Evolutionary conservation across 31 red algal genomes (phyloP), one percentile per base, ranked within the genome.

Genomic region (Asparagopsis taxiformis): DNA sequence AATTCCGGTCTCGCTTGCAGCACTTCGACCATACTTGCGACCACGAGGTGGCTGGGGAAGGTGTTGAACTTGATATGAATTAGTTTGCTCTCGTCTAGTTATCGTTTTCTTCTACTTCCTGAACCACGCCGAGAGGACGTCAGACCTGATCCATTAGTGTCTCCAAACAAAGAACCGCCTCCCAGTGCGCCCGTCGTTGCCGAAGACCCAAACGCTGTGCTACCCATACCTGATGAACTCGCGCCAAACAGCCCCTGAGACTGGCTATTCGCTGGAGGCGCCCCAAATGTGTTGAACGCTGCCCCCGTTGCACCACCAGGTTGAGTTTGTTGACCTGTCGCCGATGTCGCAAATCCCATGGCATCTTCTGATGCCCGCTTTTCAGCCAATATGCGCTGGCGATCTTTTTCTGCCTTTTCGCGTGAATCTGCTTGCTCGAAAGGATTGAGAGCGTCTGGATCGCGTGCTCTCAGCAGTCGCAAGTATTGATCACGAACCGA

Each of bases 1-100:
- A 22, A 5, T 98, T 15, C 82, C 80, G 25, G 86, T 98, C 38
- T 85, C 90, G 5, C 72, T 98, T 0, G 77, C 93, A 51, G 68
- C 62, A 21, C 50, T 97, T 16, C 70, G 71, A 49, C 93, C 92
- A 15, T 67, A 68, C 38, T 31, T 93, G 49, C 65, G 50, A 46
- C 4, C 32, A 1, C 35, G 9, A 11, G 52, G 55, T 32, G 21
- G 38, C 25, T 49, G 30, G 0, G 55, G 57, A 62, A 22, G 55
- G 25, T 20, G 41, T 20, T 31, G 3, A 44, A 28, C 31, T 1
- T 41, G 20, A 53, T 39, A 37, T 6, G 6, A 23, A 65, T 8
- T 26, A 65, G 8, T 8, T 5, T 39, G 5, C 5, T 26, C 5
- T 21, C 19, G 20, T n/a, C n/a, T 25, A 21, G 6, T n/a, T 33